These are phyloP conservation scores for Basipetospora sp. DNA, from an alignment of 2,329 filamentous ascomycete species.

Conservation along the genomic window DNA sequence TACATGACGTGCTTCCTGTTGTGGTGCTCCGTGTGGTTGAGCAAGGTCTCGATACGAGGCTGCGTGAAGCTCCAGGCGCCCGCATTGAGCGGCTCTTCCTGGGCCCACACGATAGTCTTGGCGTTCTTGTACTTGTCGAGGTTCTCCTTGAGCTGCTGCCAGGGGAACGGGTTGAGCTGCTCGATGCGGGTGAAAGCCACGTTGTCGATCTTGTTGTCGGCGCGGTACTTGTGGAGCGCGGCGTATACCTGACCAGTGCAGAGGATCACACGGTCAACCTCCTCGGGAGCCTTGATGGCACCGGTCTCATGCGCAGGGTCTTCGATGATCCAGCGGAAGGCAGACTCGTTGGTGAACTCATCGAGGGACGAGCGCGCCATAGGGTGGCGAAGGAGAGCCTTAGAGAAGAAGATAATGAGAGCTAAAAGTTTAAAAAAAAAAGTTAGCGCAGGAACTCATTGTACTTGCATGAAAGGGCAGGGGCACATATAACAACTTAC, in stretches of 20 bases:
- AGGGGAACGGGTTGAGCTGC: conserved; percentile 97
- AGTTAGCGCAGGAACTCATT: too few species aligned
- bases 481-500: conserved; percentile 41
- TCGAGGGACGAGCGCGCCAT: conserved; percentile 78
- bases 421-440: conserved; percentile 36
- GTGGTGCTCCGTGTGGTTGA: conserved; percentile 87
- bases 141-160: conserved; percentile 92
- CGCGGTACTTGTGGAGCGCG: conserved; percentile 78
- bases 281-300: conserved; percentile 60
- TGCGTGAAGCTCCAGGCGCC: conserved; percentile 96
- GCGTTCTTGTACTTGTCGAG: conserved; percentile 94
- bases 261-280: conserved; percentile 87
- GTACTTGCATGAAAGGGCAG: too few species aligned
- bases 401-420: conserved; percentile 95
- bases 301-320: conserved; percentile 71
- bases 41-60: conserved; percentile 86
- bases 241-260: conserved; percentile 92
- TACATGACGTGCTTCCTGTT: conserved; percentile 94
- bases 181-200: conserved; percentile 90
- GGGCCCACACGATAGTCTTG: conserved; percentile 91
- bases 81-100: conserved; percentile 95
- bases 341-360: conserved; percentile 77
- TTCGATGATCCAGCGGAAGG: conserved; percentile 93
- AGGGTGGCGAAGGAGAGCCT: conserved; percentile 87
- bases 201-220: conserved; percentile 72